A percentile compares a stretch with the other conserved stretches of the same genome.
phyloP scores from a whole-genome alignment of 163 green algal genomes.

The Scenedesmus sp. region DNA sequence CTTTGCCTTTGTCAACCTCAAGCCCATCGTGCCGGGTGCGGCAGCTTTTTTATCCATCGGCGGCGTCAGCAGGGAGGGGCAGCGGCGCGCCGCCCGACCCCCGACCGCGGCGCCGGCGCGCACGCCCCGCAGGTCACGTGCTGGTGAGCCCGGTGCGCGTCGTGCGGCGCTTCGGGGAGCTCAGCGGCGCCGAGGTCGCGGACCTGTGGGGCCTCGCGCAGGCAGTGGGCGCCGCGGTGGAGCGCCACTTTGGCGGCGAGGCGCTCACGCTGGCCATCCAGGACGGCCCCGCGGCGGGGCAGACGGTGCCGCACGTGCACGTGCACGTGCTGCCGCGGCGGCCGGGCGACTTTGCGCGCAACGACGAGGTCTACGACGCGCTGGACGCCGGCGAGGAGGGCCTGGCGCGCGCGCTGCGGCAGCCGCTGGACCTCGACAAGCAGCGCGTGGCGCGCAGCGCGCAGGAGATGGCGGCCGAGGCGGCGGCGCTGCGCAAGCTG shows the following conservation, averaged over 20 bases:
- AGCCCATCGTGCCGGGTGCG: slow-evolving; percentile 90
- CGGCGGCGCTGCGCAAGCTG: slow-evolving; percentile 51
- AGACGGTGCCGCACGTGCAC: slow-evolving; percentile 98
- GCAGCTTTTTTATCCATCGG: background rate
- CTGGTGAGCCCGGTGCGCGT: slow-evolving; percentile 85
- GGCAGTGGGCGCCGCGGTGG: slow-evolving; percentile 70
- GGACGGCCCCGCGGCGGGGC: slow-evolving; percentile 90
- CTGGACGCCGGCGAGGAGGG: slow-evolving; percentile 69
- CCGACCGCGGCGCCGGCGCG: slow-evolving; percentile 1
- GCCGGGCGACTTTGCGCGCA: slow-evolving; percentile 90
- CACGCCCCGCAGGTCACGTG: slow-evolving; percentile 81
- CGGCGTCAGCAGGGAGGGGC: too few species aligned
- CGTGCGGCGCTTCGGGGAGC: slow-evolving; percentile 77
- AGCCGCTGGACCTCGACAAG: slow-evolving; percentile 65
- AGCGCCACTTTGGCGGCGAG: slow-evolving; percentile 74
- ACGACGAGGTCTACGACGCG: slow-evolving; percentile 96
- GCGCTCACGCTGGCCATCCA: slow-evolving; percentile 93
- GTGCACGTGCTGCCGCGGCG: slow-evolving; percentile 92
- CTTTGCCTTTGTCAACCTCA: slow-evolving; percentile 97
- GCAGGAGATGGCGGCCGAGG: slow-evolving; percentile 83
- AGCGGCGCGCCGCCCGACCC: background rate
- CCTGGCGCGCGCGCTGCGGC: slow-evolving; percentile 17
- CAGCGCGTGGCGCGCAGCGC: slow-evolving; percentile 58
- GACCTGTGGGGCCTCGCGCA: slow-evolving; percentile 86
- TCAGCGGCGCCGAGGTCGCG: slow-evolving; percentile 82